Evolutionary conservation across 208 protist genomes (phyloP).

Genomic region (Plasmodiophora brassicae): DNA sequence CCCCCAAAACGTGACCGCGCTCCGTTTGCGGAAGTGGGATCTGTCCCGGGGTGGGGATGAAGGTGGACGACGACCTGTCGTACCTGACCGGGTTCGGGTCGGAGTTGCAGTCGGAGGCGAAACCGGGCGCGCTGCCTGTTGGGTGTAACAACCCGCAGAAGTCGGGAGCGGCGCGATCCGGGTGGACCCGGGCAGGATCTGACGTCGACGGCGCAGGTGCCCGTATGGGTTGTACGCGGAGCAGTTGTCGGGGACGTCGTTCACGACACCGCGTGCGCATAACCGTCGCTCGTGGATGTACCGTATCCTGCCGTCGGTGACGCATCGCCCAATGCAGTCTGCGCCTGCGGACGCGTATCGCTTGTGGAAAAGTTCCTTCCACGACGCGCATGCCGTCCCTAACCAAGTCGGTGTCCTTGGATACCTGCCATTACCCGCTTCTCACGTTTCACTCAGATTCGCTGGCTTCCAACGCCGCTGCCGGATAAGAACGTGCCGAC

Average conservation of each 20-base stretch:
- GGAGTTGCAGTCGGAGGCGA: slow-evolving; percentile 27
- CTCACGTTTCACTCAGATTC: neutral
- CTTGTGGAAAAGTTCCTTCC: neutral
- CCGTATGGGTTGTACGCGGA: slow-evolving; percentile 76
- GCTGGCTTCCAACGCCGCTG: neutral
- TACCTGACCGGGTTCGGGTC: slow-evolving; percentile 32
- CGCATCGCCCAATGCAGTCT: slow-evolving; percentile 48
- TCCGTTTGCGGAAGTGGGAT: no score
- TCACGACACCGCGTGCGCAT: slow-evolving; percentile 63
- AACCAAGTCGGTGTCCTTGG: neutral
- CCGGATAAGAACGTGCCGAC: neutral
- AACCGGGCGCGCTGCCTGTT: slow-evolving; percentile 10
- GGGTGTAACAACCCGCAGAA: slow-evolving; percentile 68
- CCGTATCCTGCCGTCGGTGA: slow-evolving; percentile 67
- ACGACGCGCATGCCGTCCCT: neutral
- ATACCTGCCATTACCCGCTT: neutral
- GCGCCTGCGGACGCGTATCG: neutral
- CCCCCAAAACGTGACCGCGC: no score
- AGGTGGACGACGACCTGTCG: no score
- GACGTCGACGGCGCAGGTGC: slow-evolving; percentile 6
- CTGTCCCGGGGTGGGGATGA: no score
- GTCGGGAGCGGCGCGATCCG: slow-evolving; percentile 42
- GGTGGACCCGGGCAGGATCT: neutral
- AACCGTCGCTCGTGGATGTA: slow-evolving; percentile 74
- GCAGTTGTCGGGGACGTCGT: slow-evolving; percentile 76